Base-by-base conservation (phyloP, 2,329 filamentous ascomycete genomes). In the Sporothrix euskadiensis region DNA sequence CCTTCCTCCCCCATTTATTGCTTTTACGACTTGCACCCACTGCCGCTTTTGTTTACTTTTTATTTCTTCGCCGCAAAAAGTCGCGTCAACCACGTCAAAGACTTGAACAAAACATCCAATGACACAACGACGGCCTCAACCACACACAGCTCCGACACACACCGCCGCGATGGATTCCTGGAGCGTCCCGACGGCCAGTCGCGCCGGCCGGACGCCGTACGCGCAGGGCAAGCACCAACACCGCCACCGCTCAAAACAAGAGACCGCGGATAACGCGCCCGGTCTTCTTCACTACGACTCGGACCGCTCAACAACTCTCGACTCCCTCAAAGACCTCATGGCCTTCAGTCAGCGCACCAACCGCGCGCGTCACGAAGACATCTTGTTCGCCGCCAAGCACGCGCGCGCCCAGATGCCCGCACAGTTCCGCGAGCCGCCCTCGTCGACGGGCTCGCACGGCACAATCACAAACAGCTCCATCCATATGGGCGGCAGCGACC, bases 291-390 rank as follows among this genome's bases (percentile, higher is more conserved):
- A 74, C 72, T 73, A 66, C 69, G 76, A 77, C 72, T 77, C 76
- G 65, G 76, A 77, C 54, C 74, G 72, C 14, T 75, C 74, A 1
- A 72, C 75, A 0, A 77, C 76, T 0, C 73, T 77, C 49, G 75
- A 77, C 69, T 75, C 74, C 59, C 74, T 77, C 69, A 75, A 75
- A 52, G 71, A 75, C 71, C 71, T 76, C 22, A 76, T 77, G 75
- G 74, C 73, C 10, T 66, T 74, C 16, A 71, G 69, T 69, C 74
- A 74, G 73, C 74, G 74, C 30, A 47, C 66, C 12, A 32, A 39
- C 12, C 65, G 52, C 4, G 52, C 65, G 8, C 72, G 72, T 7
- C 90, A 95, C 63, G 73, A 74, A 32, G 75, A 75, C 47, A 70
- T 76, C 12, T 39, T 75, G 16, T 71, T 73, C 57, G 73, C 75